Evolutionary conservation across 2,329 filamentous ascomycete genomes (phyloP).

Genomic region (Fusarium burgessii): DNA sequence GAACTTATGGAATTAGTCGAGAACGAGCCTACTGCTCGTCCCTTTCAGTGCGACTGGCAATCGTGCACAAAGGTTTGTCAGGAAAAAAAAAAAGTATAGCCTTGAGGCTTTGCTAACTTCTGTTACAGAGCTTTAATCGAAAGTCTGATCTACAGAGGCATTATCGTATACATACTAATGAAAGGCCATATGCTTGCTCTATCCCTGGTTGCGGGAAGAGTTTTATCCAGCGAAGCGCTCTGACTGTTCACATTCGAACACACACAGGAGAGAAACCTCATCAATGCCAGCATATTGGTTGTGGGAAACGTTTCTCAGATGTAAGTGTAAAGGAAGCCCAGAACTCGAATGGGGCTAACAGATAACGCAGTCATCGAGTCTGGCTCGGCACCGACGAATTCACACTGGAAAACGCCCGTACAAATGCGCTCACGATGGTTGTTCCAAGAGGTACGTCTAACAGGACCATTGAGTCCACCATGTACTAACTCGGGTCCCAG

Average conservation of each 20-base stretch:
- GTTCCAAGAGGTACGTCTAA: constrained; percentile 67
- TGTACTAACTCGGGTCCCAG: constrained; percentile 54
- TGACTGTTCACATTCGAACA: constrained; percentile 77
- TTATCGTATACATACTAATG: constrained; percentile 78
- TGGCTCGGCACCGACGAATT: constrained; percentile 73
- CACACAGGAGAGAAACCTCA: constrained; percentile 80
- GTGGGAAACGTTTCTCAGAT: constrained; percentile 77
- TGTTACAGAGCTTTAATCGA: constrained; percentile 73
- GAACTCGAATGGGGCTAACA: constrained; percentile 16
- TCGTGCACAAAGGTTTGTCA: constrained; percentile 69
- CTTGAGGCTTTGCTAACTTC: constrained; percentile 18
- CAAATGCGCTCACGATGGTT: constrained; percentile 70
- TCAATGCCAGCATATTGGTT: constrained; percentile 73
- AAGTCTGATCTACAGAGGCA: constrained; percentile 78
- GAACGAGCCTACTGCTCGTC: constrained; percentile 71
- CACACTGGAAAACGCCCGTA: constrained; percentile 76
- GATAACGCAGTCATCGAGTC: constrained; percentile 67
- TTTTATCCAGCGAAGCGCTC: constrained; percentile 77
- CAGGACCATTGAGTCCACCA: not conserved
- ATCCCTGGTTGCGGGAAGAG: constrained; percentile 73
- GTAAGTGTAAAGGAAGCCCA: constrained; percentile 57
- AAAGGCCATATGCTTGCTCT: constrained; percentile 73
- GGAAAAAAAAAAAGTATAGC: not conserved
- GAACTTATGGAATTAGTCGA: constrained; percentile 75
- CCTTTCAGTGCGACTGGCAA: constrained; percentile 74